Conservation (phyloP, 2,329 filamentous ascomycete genomes). For the Trichoderma koningii region DNA sequence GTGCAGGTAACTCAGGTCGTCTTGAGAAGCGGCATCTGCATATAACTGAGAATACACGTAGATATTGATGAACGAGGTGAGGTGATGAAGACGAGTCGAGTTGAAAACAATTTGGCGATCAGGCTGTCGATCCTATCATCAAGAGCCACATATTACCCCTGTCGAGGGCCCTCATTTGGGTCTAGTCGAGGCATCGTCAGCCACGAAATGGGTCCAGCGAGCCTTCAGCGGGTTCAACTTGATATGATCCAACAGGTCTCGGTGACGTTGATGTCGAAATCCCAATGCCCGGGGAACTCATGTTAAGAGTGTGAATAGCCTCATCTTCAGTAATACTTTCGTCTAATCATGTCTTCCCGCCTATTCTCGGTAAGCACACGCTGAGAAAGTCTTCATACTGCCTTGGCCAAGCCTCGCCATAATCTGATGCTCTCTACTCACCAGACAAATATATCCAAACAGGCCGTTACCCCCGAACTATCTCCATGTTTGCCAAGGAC, state of each 20-base stretch:
- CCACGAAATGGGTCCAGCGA: background rate
- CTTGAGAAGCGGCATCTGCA: too few species aligned
- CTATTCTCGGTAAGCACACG: too few species aligned
- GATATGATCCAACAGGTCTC: too few species aligned
- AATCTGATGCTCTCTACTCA: background rate
- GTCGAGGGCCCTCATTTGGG: background rate
- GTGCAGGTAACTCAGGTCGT: too few species aligned
- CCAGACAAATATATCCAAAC: background rate
- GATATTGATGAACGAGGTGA: background rate
- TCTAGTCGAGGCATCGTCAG: background rate
- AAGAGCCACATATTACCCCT: background rate
- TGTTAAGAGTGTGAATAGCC: too few species aligned
- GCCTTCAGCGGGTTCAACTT: background rate
- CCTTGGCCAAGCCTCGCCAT: background rate
- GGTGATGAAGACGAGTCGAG: background rate
- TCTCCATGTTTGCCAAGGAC: conserved; percentile 5
- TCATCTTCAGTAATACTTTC: too few species aligned
- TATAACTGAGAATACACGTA: too few species aligned
- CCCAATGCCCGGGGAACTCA: too few species aligned
- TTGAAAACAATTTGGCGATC: background rate
- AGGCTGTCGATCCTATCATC: background rate
- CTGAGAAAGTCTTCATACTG: background rate
- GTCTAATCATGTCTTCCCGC: too few species aligned
- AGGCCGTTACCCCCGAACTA: background rate
- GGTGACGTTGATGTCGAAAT: too few species aligned